Evolutionary conservation across 2,329 filamentous ascomycete species (phyloP), one percentile per base, ranked within the genome.

Genomic region (Fusarium newnesense): DNA sequence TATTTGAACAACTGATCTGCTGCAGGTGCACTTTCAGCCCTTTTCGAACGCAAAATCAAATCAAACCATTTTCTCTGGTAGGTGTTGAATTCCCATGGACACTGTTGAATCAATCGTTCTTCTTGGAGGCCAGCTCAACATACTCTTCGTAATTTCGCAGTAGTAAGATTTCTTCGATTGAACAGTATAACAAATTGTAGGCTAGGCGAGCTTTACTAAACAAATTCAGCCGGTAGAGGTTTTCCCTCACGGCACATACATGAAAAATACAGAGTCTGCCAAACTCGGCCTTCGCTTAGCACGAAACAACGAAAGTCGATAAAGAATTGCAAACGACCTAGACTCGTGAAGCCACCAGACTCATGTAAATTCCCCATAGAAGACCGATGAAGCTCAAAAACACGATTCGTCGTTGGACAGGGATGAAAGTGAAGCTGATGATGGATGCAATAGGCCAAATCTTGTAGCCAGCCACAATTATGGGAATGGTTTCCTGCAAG

Each of bases 281-380:
- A 54, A 54, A n/a, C 24, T 18, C 7, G 19, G 50, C 19, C 19
- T 28, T 28, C 24, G 18, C 34, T n/a, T 28, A 13, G 1, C n/a
- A 36, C 32, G 8, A 36, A 7, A 8, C 0, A 19, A 26, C 18
- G 2, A 26, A 4, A 36, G 18, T 19, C 0, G 10, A 36, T 26
- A 5, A 26, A 46, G 15, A 15, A 28, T 11, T 50, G 10, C 6
- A 37, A 36, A 34, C 3, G 7, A 37, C 10, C 61, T 70, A 85
- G 36, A 86, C 84, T 39, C 80, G 77, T 9, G 82, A 81, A 26
- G 85, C 85, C 13, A 87, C 82, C 37, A 87, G 74, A 65, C 85
- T 86, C 84, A 87, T 85, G 75, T 87, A 87, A 37, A 87, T 84
- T 13, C 86, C 86, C 86, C 85, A 87, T 9, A 87, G 69, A 28